Evolutionary conservation across 75 land plant genomes (phyloP), one percentile per base, ranked within the genome.

Genomic region (Sequoiadendron giganteum): DNA sequence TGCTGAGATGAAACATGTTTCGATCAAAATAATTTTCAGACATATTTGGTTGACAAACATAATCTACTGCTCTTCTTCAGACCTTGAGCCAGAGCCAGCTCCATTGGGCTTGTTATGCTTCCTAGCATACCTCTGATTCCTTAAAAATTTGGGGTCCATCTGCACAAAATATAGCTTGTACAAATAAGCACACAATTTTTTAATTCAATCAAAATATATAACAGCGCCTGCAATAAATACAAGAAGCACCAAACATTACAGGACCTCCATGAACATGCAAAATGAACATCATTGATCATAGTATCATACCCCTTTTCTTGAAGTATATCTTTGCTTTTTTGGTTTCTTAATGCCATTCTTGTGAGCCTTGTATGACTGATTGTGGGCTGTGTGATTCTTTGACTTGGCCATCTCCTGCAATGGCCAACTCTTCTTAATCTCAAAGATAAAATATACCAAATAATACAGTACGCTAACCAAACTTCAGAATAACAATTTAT

Each of bases 351-450:
- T 96, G 15, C 98, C 98, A 84, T 95, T 96, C 90, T 90, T 94
- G 93, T 94, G 97, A 34, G 91, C 93, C 90, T 96, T 96, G 93
- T 95, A 89, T 7, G 97, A 94, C 93, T 96, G 98, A 84, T 96
- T 96, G 91, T 96, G 98, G 32, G 97, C 95, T 14, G 98, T 96
- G 93, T 95, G 98, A 76, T 96, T 96, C 95, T 96, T 96, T 83
- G 97, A 96, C 93, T 96, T 96, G 36, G 98, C 97, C 97, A 96
- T 96, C 81, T 89, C 92, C 61, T 84, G 43, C 34, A 55, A 55
- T 25, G 43, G 13, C 5, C 38, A 75, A 75, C 3, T 34, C 38
- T 75, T 75, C 8, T 75, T 75, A 75, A 25, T 32, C 77, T 34
- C 16, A 75, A 30, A 11, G 14, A 2, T 75, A 75, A 32, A 3